A percentile compares a stretch with the other conserved stretches of the same genome.
Conservation (phyloP, 805 yeast genomes). For the Starmerella scarabaei region DNA sequence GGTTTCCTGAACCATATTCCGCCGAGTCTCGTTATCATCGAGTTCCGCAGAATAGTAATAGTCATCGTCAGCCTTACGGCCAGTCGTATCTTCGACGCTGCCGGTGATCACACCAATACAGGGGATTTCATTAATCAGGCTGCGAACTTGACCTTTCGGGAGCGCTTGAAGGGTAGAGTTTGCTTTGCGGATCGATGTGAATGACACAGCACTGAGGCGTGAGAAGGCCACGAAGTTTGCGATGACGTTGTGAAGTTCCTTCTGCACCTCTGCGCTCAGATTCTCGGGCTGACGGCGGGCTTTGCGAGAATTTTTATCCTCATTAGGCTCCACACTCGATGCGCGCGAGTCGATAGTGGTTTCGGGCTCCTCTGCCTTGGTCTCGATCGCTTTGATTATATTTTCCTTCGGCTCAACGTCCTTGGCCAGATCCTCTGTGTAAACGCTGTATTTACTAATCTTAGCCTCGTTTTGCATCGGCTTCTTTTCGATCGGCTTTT, state of each 20-base stretch:
- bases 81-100: conserved; percentile 92
- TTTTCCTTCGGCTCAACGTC: neutral
- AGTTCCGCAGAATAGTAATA: conserved; percentile 79
- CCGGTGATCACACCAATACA: conserved; percentile 84
- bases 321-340: conserved; percentile 7
- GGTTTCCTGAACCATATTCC: conserved; percentile 57
- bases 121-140: conserved; percentile 32
- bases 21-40: conserved; percentile 62
- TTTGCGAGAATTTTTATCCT: neutral
- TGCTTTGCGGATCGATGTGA: conserved; percentile 54
- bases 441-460: neutral
- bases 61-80: conserved; percentile 85
- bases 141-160: conserved; percentile 24
- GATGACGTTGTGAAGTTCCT: conserved; percentile 44
- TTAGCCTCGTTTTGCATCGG: neutral
- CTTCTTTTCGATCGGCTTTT: neutral
- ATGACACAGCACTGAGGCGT: conserved; percentile 73
- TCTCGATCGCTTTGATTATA: neutral
- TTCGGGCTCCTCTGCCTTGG: neutral
- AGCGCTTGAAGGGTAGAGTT: conserved; percentile 39
- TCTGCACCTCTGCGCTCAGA: neutral
- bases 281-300: conserved; percentile 6
- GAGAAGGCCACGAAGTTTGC: conserved; percentile 85
- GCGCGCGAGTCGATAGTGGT: conserved; percentile 1
- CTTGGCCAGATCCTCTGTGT: neutral